Base-by-base conservation (phyloP, 1,139 yeast species). In the Yamadazyma diospyri region DNA sequence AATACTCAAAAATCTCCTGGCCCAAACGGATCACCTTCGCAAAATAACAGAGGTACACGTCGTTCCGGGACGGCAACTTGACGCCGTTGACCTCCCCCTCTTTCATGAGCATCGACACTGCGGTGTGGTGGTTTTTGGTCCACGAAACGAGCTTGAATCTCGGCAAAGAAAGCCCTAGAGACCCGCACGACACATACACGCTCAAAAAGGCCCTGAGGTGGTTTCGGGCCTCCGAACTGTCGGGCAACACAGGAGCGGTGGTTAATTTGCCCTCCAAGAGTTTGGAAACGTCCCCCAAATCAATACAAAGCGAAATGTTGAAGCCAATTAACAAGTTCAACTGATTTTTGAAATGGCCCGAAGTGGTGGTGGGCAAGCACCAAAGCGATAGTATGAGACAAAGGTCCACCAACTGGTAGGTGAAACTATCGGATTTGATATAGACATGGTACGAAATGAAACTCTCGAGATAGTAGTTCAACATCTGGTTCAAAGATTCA, bases 301-400 rank as follows among this genome's bases (percentile, higher is more conserved):
- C 78, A 16, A 73, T 59, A 44, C 78, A 72, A 16, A 73, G 44
- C 2, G 74, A 60, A 23, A 75, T 48, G 38, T 63, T 64, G 33
- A 65, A 55, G 2, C 75, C 73, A 30, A 64, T 61, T 37, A 75
- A 46, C 16, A 73, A 47, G 39, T 67, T 65, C 50, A 75, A 61
- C 40, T 72, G 78, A 44, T 70, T 74, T 43, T 68, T 70, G 46
- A 64, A 72, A 24, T 74, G 71, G 4, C 76, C 77, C 54, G 71
- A 61, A 39, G 61, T 62, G 21, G 62, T 56, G 3, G 78, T 74
- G 2, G 78, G 76, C 5, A 71, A 53, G 36, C 69, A 62, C 79
- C 78, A 75, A 6, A 69, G 49, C 6, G 76, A 68, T 11, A 73
- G 47, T 4, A 72, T 59, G 32, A 72, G 48, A 39, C 72, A 70